A percentile compares a stretch with the other conserved stretches of the same genome.
phyloP scores from a whole-genome alignment of 306 rosid genomes.

The Fragaria iinumae region DNA sequence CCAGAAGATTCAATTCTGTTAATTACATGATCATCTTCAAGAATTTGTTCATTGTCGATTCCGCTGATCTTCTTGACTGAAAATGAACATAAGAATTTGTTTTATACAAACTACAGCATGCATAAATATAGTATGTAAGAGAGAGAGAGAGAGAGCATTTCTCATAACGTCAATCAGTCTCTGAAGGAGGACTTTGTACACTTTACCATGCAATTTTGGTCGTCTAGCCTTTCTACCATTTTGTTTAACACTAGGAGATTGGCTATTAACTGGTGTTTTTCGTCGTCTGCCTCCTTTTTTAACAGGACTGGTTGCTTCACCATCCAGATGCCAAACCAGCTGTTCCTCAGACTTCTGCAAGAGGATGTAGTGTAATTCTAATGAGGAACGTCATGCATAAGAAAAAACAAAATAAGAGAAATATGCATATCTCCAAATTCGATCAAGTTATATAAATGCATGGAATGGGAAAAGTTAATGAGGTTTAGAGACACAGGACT shows the following conservation, averaged over 20 bases:
- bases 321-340: neutral
- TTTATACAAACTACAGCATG: neutral
- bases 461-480: neutral
- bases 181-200: neutral
- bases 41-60: neutral
- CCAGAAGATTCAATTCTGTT: neutral
- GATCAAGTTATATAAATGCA: neutral
- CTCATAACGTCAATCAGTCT: neutral
- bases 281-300: neutral
- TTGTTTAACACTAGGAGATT: neutral
- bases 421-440: neutral
- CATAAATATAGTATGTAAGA: neutral
- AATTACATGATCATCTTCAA: neutral
- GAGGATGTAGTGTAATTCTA: too few species aligned
- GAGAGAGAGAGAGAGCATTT: neutral
- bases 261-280: neutral
- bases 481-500: neutral
- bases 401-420: constrained; percentile 8
- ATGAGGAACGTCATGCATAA: neutral
- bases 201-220: neutral
- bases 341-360: constrained; percentile 11
- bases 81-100: neutral
- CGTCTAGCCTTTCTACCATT: too few species aligned
- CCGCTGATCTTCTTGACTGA: neutral
- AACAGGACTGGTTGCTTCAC: neutral